Conservation (phyloP, 2,329 filamentous ascomycete species). For the Camillea tinctor region DNA sequence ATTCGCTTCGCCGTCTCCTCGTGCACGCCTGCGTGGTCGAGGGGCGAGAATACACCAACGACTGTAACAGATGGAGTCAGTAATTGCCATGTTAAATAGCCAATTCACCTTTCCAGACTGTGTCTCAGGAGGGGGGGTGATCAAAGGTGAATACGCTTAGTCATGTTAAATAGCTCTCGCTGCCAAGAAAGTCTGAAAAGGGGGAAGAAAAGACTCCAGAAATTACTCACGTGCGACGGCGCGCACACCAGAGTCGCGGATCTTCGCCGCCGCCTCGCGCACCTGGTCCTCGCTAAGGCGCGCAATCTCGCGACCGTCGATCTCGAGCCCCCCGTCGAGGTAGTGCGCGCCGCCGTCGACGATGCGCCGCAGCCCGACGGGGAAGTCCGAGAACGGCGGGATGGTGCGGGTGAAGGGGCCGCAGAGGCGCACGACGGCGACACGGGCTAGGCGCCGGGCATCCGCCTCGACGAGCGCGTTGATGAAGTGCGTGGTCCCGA, state of each 20-base stretch:
- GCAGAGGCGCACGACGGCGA: slow-evolving; percentile 52
- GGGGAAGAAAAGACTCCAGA: no score
- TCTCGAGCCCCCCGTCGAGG: slow-evolving; percentile 47
- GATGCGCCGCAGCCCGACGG: slow-evolving; percentile 41
- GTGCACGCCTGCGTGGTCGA: slow-evolving; percentile 44
- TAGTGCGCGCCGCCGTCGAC: slow-evolving; percentile 39
- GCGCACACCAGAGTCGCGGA: slow-evolving; percentile 39
- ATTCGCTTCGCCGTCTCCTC: slow-evolving; percentile 44
- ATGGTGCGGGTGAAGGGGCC: slow-evolving; percentile 48
- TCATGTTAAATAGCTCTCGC: no score
- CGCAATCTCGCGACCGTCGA: slow-evolving; percentile 45
- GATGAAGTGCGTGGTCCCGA: slow-evolving; percentile 55
- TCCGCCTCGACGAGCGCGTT: slow-evolving; percentile 55
- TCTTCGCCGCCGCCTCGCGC: slow-evolving; percentile 33
- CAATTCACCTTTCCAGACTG: no score
- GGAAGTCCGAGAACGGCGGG: slow-evolving; percentile 51
- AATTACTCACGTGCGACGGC: slow-evolving; percentile 44
- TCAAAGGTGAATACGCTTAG: no score
- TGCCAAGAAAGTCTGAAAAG: no score
- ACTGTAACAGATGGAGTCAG: no score
- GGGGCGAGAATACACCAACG: slow-evolving; percentile 48
- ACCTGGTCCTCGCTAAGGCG: slow-evolving; percentile 41
- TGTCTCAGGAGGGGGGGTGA: no score
- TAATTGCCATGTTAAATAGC: no score
- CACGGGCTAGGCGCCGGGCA: slow-evolving; percentile 40